A percentile compares a stretch with the other conserved stretches of the same genome.
Conservation (phyloP, 108 stramenopile species). For the Nitzschia sp. region DNA sequence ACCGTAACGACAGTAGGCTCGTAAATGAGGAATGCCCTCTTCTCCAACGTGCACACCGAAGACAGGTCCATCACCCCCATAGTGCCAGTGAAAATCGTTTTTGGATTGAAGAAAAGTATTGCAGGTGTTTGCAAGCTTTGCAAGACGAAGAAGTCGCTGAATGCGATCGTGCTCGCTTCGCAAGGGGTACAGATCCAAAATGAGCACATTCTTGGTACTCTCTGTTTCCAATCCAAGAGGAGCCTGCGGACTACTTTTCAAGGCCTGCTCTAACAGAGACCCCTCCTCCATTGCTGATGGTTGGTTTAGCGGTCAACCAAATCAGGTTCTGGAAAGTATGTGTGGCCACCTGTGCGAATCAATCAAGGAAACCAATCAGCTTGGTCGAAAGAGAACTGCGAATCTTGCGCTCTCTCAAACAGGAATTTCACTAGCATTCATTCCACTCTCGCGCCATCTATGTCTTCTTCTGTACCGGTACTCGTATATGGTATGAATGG, state of each 20-base stretch:
- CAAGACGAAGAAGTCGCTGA: conserved; percentile 26
- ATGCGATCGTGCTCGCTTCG: neutral
- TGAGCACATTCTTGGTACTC: conserved; percentile 23
- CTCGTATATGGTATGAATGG: neutral
- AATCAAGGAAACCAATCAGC: no score
- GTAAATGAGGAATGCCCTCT: conserved; percentile 55
- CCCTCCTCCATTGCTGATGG: conserved; percentile 40
- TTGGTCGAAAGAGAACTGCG: no score
- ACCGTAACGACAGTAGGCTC: conserved; percentile 63
- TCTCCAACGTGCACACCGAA: conserved; percentile 60
- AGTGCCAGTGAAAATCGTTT: conserved; percentile 44
- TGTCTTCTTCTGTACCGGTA: no score
- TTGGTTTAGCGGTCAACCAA: neutral
- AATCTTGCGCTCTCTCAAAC: no score
- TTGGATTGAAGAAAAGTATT: conserved; percentile 31
- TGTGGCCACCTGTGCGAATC: no score
- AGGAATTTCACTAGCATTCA: no score
- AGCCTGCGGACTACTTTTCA: conserved; percentile 21
- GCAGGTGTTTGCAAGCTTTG: conserved; percentile 25
- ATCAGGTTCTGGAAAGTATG: neutral
- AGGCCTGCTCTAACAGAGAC: conserved; percentile 42
- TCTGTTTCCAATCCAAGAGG: neutral
- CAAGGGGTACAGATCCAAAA: conserved; percentile 34
- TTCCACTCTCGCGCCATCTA: no score
- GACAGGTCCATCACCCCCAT: conserved; percentile 73